These are phyloP conservation scores for Neocallimastix lanati DNA, from an alignment of 192 early-diverging fungal genomes.

Conservation along the genomic window DNA sequence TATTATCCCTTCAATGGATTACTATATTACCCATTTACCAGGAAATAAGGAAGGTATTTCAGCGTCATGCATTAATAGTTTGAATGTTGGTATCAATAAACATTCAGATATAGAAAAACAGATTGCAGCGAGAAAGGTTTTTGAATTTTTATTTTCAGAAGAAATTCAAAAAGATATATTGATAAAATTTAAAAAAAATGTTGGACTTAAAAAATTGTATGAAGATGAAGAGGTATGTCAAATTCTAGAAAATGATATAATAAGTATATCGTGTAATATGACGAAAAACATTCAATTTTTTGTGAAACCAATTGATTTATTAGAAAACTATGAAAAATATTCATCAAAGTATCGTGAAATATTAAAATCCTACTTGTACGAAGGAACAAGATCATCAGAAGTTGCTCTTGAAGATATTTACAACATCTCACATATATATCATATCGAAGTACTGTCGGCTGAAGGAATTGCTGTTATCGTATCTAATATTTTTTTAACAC, in stretches of 20 bases:
- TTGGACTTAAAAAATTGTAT: not conserved
- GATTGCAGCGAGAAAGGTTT: not conserved
- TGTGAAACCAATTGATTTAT: not conserved
- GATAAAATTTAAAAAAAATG: not conserved
- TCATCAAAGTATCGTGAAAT: not conserved
- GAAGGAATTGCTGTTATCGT: not conserved
- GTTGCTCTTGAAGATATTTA: not conserved
- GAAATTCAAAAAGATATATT: not conserved
- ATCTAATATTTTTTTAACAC: not conserved
- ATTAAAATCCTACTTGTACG: not conserved
- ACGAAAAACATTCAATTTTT: not conserved
- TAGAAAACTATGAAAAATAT: not conserved
- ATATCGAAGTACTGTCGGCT: not conserved
- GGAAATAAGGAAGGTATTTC: too few relatives aligned
- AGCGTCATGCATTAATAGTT: too few relatives aligned
- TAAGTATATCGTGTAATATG: not conserved
- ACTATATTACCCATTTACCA: too few relatives aligned
- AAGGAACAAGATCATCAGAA: too few relatives aligned
- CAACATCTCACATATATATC: not conserved
- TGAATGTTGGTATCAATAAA: too few relatives aligned
- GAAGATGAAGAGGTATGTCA: not conserved
- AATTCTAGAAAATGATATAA: not conserved
- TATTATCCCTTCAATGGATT: too few relatives aligned
- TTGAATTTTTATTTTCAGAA: not conserved
- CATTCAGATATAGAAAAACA: too few relatives aligned